These are phyloP conservation scores for Glycyrrhiza uralensis DNA, from an alignment of 306 rosid species.

Conservation along the genomic window DNA sequence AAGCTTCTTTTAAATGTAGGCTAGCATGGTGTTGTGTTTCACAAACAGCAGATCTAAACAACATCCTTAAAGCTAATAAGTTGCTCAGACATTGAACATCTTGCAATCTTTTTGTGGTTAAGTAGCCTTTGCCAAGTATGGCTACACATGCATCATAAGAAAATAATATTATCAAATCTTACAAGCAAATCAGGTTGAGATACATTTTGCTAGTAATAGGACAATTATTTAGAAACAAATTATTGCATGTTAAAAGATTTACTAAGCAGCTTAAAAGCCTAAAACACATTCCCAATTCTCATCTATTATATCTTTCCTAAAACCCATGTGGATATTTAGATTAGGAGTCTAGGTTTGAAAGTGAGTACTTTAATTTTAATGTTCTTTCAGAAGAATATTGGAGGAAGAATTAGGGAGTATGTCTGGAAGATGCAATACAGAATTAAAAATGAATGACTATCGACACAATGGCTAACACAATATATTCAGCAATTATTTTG, in stretches of 20 bases:
- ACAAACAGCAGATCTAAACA: constrained; percentile 40
- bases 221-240: background rate
- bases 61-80: constrained; percentile 2
- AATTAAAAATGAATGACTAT: background rate
- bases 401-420: background rate
- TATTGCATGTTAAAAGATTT: background rate
- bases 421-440: background rate
- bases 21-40: constrained; percentile 25
- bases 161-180: background rate
- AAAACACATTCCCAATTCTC: background rate
- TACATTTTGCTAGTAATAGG: background rate
- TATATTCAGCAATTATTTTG: constrained; percentile 10
- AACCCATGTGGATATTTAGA: background rate
- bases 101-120: background rate
- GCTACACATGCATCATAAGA: background rate
- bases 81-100: background rate
- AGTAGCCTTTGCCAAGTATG: background rate
- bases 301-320: background rate
- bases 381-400: background rate
- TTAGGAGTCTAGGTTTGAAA: background rate
- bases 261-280: background rate
- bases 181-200: background rate
- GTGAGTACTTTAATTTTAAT: background rate
- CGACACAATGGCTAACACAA: background rate
- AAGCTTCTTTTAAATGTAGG: constrained; percentile 40